Evolutionary conservation across 2,329 filamentous ascomycete species (phyloP), one percentile per base, ranked within the genome.

Genomic region (Madurella mycetomatis): DNA sequence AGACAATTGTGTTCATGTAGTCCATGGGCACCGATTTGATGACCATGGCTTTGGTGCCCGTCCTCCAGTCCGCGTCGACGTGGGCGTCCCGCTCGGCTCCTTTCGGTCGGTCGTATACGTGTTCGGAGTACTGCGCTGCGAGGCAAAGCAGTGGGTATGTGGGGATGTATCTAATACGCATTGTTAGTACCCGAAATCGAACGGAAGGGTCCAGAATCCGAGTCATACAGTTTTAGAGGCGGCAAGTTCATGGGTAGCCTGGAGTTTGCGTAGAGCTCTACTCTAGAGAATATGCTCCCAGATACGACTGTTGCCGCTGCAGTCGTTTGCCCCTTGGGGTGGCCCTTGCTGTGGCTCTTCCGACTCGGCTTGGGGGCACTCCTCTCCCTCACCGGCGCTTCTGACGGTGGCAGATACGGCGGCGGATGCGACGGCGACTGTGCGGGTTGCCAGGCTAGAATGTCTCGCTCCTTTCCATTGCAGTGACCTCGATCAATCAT

Each of bases 11-110:
- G 66, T 88, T 83, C 73, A 86, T 84, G 63, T 89, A 78, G 64
- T 94, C 89, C 66, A 91, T 83, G 1, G 88, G 83, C 0, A 92
- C 79, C 0, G 86, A 90, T 66, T 92, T 92, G 66, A 95, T 85
- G 15, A 88, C 84, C 85, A 92, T 92, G 19, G 90, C 87, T 67
- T 92, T 92, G 1, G 88, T 87, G n/a, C 88, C 88, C 3, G 80
- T 77, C 17, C 78, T 77, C 79, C 85, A 88, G 67, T 91, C 83
- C 3, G 87, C 83, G 37, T 84, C 78, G 37, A 94, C 78, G 61
- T 88, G 87, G 2, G 85, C 78, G 62, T 88, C 83, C 12, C 78
- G 77, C 68, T 91, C 87, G 18, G 77, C 73, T 1, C 80, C 80
- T 0, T 73, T 72, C 0, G 88, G 84, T 37, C 79, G 78, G 41